A percentile compares a stretch with the other conserved stretches of the same genome.
Conservation (phyloP, 192 early-diverging fungal genomes). For the Gamsiella multidivaricata region DNA sequence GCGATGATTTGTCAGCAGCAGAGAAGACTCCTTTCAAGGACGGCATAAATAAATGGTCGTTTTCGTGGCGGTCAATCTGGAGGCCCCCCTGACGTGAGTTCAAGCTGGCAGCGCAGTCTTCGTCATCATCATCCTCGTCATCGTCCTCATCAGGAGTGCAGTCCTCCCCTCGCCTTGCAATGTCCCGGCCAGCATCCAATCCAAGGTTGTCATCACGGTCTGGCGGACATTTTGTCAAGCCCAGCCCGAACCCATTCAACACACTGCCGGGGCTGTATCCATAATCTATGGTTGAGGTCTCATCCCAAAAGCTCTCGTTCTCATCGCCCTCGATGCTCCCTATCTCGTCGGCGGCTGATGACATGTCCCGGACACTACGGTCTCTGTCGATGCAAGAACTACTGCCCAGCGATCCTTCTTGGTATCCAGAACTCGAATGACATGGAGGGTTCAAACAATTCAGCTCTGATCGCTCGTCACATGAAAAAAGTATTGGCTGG, state of each 20-base stretch:
- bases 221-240: constrained; percentile 15
- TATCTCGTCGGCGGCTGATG: constrained; percentile 11
- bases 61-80: constrained; percentile 26
- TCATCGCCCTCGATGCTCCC: constrained; percentile 33
- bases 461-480: neutral
- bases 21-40: constrained; percentile 46
- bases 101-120: constrained; percentile 28
- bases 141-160: constrained; percentile 5
- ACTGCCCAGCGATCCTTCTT: constrained; percentile 9
- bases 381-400: neutral
- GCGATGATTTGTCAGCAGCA: neutral
- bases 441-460: constrained; percentile 3
- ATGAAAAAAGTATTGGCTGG: neutral
- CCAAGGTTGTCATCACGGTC: neutral
- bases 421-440: neutral
- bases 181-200: neutral
- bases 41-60: constrained; percentile 35
- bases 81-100: constrained; percentile 14
- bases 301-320: constrained; percentile 54
- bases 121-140: constrained; percentile 34
- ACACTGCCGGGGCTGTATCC: constrained; percentile 38
- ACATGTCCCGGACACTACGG: neutral
- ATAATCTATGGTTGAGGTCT: constrained; percentile 43
- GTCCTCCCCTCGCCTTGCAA: neutral
- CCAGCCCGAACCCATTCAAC: constrained; percentile 29